These are phyloP conservation scores for Hypocreales sp. DNA, from an alignment of 2,329 filamentous ascomycete genomes.

Conservation along the genomic window DNA sequence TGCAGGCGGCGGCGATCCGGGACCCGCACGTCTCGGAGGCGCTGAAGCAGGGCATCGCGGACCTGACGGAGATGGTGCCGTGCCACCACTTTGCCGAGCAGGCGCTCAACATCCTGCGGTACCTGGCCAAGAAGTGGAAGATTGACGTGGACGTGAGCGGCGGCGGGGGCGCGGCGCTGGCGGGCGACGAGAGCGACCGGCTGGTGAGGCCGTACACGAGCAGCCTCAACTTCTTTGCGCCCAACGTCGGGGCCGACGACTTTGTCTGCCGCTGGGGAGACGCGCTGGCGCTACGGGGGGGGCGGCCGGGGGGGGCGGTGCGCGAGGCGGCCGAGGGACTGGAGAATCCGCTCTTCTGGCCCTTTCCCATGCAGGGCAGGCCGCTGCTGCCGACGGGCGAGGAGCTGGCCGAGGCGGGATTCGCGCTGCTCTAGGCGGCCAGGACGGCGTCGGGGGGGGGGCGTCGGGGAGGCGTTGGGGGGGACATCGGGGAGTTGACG, in stretches of 20 bases:
- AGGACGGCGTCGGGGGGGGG: neutral
- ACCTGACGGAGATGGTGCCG: conserved; percentile 44
- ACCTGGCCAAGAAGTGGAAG: conserved; percentile 42
- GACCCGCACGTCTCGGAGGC: conserved; percentile 25
- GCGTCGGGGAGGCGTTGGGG: no score
- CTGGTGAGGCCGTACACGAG: conserved; percentile 30
- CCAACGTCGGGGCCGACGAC: conserved; percentile 30
- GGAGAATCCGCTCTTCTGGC: conserved; percentile 44
- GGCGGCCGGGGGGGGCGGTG: no score
- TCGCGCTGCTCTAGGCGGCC: conserved; percentile 21
- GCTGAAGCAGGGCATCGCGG: conserved; percentile 37
- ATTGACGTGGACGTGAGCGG: conserved; percentile 31
- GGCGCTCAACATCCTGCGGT: conserved; percentile 42
- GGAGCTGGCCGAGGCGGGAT: conserved; percentile 35
- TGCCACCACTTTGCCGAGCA: conserved; percentile 47
- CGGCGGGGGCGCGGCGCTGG: conserved; percentile 6
- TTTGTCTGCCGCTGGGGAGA: conserved; percentile 33
- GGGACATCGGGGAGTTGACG: no score
- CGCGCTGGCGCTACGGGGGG: no score
- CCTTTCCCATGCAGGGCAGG: conserved; percentile 43
- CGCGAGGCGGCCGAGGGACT: conserved; percentile 16
- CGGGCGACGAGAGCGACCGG: conserved; percentile 20
- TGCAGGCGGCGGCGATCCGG: conserved; percentile 17
- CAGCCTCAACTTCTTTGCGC: conserved; percentile 42
- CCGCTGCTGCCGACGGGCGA: conserved; percentile 33